Evolutionary conservation across 345 rosid species (phyloP).

Genomic region (Mangifera indica): DNA sequence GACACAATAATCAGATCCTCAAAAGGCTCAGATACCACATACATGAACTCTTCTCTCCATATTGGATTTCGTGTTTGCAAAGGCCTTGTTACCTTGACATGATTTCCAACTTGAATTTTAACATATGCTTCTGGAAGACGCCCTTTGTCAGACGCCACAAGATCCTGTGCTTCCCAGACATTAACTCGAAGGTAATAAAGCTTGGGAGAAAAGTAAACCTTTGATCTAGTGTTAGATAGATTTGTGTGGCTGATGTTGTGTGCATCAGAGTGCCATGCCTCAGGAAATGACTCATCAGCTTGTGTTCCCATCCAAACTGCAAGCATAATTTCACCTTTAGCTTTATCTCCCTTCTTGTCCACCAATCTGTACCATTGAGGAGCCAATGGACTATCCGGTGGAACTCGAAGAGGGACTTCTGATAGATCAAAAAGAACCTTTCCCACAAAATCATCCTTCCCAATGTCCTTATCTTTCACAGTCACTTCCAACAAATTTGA

Average conservation of each 20-base stretch:
- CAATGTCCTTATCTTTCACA: constrained; percentile 77
- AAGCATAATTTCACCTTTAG: constrained; percentile 84
- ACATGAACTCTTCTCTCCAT: constrained; percentile 86
- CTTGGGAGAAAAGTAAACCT: constrained; percentile 93
- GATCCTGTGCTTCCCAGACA: constrained; percentile 83
- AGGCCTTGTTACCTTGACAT: constrained; percentile 53
- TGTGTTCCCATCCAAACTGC: constrained; percentile 99
- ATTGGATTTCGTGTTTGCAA: constrained; percentile 56
- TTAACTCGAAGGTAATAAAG: constrained; percentile 76
- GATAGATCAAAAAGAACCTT: constrained; percentile 49
- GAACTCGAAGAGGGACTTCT: constrained; percentile 77
- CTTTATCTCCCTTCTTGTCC: constrained; percentile 63
- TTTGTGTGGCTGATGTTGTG: constrained; percentile 69
- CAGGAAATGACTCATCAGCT: constrained; percentile 92
- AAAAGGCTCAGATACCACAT: constrained; percentile 92
- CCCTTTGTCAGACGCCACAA: constrained; percentile 63
- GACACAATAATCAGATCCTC: constrained; percentile 69
- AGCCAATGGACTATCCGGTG: constrained; percentile 93
- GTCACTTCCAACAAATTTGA: constrained; percentile 70
- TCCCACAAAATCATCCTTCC: constrained; percentile 82
- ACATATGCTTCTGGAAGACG: constrained; percentile 61
- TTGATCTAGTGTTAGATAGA: constrained; percentile 69
- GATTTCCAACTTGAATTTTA: constrained; percentile 60
- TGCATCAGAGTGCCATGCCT: constrained; percentile 98
- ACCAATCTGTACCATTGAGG: constrained; percentile 91